These are phyloP conservation scores for Pythium inflatum DNA, from an alignment of 352 stramenopile species.

Conservation along the genomic window DNA sequence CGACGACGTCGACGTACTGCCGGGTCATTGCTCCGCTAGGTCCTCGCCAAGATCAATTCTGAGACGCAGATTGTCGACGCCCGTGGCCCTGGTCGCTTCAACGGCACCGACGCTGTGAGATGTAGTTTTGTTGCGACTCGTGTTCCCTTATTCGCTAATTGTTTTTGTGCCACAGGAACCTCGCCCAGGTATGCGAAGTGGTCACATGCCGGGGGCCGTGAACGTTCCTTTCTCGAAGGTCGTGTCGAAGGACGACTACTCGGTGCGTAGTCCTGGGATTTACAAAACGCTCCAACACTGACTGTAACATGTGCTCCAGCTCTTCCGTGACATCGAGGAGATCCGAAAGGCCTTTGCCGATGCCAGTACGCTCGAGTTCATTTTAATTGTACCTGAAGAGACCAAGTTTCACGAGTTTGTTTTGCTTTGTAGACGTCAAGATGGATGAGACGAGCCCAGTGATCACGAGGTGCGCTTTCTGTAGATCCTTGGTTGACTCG, in stretches of 20 bases:
- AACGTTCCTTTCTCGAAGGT: constrained; percentile 93
- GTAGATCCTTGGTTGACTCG: constrained; percentile 21
- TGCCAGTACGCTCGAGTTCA: constrained; percentile 44
- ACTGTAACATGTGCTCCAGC: constrained; percentile 31
- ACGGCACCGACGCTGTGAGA: constrained; percentile 76
- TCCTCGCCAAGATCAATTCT: constrained; percentile 59
- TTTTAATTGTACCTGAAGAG: not conserved
- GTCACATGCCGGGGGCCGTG: constrained; percentile 91
- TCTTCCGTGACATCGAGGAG: constrained; percentile 76
- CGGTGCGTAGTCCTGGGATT: too few species aligned
- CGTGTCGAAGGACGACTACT: constrained; percentile 84
- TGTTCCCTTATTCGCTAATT: too few species aligned
- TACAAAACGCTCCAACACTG: too few species aligned
- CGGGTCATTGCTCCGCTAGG: constrained; percentile 31
- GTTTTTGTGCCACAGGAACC: too few species aligned
- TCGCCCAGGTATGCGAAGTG: constrained; percentile 86
- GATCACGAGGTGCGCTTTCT: constrained; percentile 64
- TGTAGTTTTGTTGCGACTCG: not conserved
- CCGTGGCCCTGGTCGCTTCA: constrained; percentile 86
- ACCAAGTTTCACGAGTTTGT: not conserved
- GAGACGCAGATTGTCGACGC: constrained; percentile 91
- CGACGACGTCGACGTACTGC: too few species aligned
- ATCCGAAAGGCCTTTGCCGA: constrained; percentile 81
- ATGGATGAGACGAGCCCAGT: constrained; percentile 60
- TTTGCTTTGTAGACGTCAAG: constrained; percentile 45